phyloP scores from a whole-genome alignment of 2,329 filamentous ascomycete genomes.

The Aphanocladium album region DNA sequence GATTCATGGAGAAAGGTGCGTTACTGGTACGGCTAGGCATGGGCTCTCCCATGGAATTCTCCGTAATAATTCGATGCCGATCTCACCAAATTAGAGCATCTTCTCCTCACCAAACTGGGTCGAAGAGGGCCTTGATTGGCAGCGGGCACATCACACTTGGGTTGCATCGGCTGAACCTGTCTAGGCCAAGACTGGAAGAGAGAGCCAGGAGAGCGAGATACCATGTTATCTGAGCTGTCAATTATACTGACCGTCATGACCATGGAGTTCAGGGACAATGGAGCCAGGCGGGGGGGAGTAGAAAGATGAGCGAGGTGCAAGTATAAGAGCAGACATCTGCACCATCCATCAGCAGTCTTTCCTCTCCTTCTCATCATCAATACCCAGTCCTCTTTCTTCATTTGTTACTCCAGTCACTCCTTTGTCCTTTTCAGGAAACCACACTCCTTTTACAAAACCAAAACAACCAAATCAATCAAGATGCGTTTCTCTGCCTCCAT shows the following conservation, averaged over 20 bases:
- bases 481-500: conserved; percentile 20
- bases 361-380: background rate
- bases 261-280: too few relatives aligned
- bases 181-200: background rate
- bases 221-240: too few relatives aligned
- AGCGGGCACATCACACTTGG: background rate
- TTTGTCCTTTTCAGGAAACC: conserved; percentile 13
- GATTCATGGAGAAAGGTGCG: too few relatives aligned
- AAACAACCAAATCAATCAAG: conserved; percentile 4
- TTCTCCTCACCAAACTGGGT: background rate
- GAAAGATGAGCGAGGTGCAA: background rate
- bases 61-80: background rate
- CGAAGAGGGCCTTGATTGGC: background rate
- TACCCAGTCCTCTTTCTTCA: background rate
- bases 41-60: background rate
- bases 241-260: background rate
- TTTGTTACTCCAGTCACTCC: conserved; percentile 11
- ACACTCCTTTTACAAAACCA: conserved; percentile 7
- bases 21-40: too few relatives aligned
- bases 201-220: too few relatives aligned
- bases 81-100: conserved; percentile 1
- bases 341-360: background rate
- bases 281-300: background rate
- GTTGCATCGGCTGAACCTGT: background rate
- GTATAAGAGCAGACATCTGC: conserved; percentile 5